Percentiles rank a stretch among this genome's conserved stretches.
These are phyloP conservation scores for Hymenotorrendiella dingleyae DNA, from an alignment of 2,329 filamentous ascomycete genomes.

Conservation along the genomic window DNA sequence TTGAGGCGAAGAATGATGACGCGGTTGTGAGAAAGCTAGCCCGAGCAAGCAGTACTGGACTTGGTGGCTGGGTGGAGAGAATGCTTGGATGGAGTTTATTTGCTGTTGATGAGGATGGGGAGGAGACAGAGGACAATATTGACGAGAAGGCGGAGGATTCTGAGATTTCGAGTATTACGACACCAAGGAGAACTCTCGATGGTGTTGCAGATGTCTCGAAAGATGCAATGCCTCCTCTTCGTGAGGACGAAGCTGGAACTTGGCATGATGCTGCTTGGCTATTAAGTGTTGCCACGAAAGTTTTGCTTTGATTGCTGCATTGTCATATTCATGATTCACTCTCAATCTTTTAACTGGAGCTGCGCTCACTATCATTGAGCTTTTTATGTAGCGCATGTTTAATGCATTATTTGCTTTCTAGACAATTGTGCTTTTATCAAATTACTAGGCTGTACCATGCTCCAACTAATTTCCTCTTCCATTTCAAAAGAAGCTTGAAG, in stretches of 20 bases:
- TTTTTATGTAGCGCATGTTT: no score
- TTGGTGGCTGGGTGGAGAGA: constrained; percentile 54
- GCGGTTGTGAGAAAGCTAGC: constrained; percentile 52
- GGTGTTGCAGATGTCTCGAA: constrained; percentile 31
- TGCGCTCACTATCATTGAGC: no score
- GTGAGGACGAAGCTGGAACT: constrained; percentile 48
- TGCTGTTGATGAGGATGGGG: constrained; percentile 54
- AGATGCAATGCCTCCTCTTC: constrained; percentile 42
- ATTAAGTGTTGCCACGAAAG: constrained; percentile 49
- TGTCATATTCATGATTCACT: no score
- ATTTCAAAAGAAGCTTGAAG: no score
- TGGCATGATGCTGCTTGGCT: constrained; percentile 67
- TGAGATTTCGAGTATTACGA: constrained; percentile 21
- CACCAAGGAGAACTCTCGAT: constrained; percentile 17
- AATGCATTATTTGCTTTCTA: no score
- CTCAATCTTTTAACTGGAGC: no score
- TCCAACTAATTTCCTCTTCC: no score
- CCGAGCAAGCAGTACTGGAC: constrained; percentile 43
- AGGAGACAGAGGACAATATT: constrained; percentile 39
- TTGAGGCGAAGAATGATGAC: constrained; percentile 52
- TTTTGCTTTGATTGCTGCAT: constrained; percentile 26
- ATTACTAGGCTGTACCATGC: no score
- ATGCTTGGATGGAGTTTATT: constrained; percentile 57
- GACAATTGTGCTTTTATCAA: no score
- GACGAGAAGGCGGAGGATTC: constrained; percentile 34